Base-by-base conservation (phyloP, 2,329 filamentous ascomycete species). In the Neopestalotiopsis sp. region DNA sequence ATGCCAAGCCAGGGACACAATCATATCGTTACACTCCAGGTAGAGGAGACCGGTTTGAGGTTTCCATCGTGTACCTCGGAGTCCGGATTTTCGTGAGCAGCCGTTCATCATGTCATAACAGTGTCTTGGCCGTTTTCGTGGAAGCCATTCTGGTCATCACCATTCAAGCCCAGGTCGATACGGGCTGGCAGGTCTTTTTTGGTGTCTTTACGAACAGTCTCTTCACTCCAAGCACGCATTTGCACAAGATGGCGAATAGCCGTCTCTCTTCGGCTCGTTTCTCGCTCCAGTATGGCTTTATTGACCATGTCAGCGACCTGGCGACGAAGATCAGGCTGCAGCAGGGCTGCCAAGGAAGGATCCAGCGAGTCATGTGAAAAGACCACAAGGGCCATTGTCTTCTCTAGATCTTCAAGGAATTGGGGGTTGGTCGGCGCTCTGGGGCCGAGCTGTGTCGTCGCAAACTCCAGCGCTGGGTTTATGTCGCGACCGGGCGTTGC, bases 241-340 rank as follows among this genome's bases (percentile, higher is more conserved):
- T 91, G 91, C 56, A 97, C 90, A 3, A 99, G 85, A 72, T 92
- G 89, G 68, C 92, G 88, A 72, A 99, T 93, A 32, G 93, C 92
- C 13, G 95, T 92, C 79, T 97, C 94, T 70, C 91, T 89, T 71
- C 90, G 87, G 73, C 90, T 85, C 28, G 91, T 91, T 77, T 95
- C 91, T 65, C 88, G 90, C 68, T 88, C 85, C 32, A 98, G 83
- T 66, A 99, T 94, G 12, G 94, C 94, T 80, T 94, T 91, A 78
- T 99, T 99, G 67, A 99, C 96, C 74, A 88, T 88, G 70, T 91
- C 91, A 4, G 96, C 96, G n/a, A 98, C 94, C 58, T 91, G 89
- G 73, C 91, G 90, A 70, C 96, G 90, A 59, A 98, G 86, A 62
- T 90, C 88, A 2, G 95, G 93, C 73, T 97, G 88, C 20, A 99